Base-by-base conservation (phyloP, 345 rosid genomes). In the Eucalyptus urophylla region DNA sequence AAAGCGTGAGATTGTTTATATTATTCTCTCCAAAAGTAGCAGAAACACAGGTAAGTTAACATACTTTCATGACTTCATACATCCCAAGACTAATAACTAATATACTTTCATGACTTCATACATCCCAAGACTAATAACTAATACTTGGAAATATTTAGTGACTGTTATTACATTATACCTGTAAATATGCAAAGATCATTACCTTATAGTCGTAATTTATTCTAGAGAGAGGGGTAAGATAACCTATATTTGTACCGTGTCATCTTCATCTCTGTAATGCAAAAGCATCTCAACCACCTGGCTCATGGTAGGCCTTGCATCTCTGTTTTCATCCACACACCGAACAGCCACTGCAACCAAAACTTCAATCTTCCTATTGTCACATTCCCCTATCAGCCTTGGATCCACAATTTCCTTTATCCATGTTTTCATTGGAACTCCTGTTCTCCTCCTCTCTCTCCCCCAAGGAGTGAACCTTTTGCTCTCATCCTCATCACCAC, bases 221-320 rank as follows among this genome's bases (percentile, higher is more conserved):
- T 58, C 27, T 24, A 58, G 65, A 58, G 65, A 10, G 12, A 24
- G 6, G 65, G 29, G 11, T 58, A 56, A 24, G 13, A 24, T 25
- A 10, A 58, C 65, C 65, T 58, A 58, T 40, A 40, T 40, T 40
- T 40, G 43, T 40, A 40, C 43, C 43, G 43, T 40, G 43, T 58
- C 83, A 3, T 86, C 85, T 80, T 86, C 83, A 25, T 45, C 81
- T 6, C 33, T 47, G 8, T 53, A 22, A 2, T 1, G 86, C 56
- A 76, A 50, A 44, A 92, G 91, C 91, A 89, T 91, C 72, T 91
- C 88, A 6, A 90, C 87, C 4, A 88, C 94, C 21, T 88, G 58
- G 44, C 90, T 47, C 94, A 92, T 92, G 56, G 89, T 67, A 11
- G 91, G 94, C 19, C 92, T 89, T 53, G 87, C 88, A 60, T 92